Evolutionary conservation across 345 rosid species (phyloP).

Genomic region (Atalantia buxifolia): DNA sequence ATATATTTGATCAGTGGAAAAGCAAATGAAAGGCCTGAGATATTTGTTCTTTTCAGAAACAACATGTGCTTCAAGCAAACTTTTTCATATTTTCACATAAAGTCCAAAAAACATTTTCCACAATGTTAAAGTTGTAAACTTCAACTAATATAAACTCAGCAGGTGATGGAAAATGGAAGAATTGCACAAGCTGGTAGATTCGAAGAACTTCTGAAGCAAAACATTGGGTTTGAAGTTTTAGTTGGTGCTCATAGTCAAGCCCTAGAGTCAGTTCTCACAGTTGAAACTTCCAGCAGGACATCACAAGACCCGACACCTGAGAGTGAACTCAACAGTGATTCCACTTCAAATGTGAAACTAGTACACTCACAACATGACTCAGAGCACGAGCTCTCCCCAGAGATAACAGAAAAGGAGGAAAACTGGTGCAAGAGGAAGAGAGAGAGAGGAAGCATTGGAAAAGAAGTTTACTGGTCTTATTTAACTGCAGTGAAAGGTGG

Average conservation of each 20-base stretch:
- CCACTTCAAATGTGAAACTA: slow-evolving; percentile 33
- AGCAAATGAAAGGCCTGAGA: neutral
- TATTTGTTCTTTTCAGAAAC: neutral
- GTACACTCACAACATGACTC: slow-evolving; percentile 42
- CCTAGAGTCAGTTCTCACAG: slow-evolving; percentile 60
- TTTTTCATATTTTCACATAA: neutral
- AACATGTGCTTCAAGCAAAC: neutral
- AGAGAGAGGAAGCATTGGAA: slow-evolving; percentile 91
- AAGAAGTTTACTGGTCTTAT: slow-evolving; percentile 83
- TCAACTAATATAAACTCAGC: slow-evolving; percentile 14
- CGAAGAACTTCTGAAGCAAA: slow-evolving; percentile 66
- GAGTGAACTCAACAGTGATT: slow-evolving; percentile 32
- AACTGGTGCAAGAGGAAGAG: slow-evolving; percentile 88
- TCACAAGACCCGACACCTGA: slow-evolving; percentile 34
- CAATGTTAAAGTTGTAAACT: neutral
- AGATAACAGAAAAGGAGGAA: slow-evolving; percentile 61
- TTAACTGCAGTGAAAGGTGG: slow-evolving; percentile 71
- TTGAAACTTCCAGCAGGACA: slow-evolving; percentile 54
- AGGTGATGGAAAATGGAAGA: slow-evolving; percentile 95
- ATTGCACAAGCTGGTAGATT: slow-evolving; percentile 80
- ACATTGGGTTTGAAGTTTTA: slow-evolving; percentile 79
- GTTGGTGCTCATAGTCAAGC: slow-evolving; percentile 93
- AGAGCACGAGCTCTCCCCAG: slow-evolving; percentile 50
- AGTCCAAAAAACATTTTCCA: neutral
- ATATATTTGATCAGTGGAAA: neutral